Percentiles rank a stretch among this genome's conserved stretches.
These are phyloP conservation scores for Moelleriella libera DNA, from an alignment of 2,329 filamentous ascomycete species.

Conservation along the genomic window DNA sequence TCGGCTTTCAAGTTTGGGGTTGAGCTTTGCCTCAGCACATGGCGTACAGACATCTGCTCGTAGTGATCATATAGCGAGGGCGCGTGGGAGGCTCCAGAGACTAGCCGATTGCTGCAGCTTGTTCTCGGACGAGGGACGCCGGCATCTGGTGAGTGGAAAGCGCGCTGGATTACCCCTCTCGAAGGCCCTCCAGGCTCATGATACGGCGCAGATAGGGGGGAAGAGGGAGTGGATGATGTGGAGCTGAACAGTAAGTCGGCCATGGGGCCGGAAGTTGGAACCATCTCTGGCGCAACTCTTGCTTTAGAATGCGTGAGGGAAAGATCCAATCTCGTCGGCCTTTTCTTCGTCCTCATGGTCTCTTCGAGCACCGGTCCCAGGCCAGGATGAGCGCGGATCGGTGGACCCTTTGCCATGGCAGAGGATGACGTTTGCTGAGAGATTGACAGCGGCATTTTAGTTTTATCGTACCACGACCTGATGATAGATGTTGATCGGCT, in stretches of 20 bases:
- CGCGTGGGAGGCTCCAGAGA: constrained; percentile 17
- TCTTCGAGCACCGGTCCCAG: constrained; percentile 27
- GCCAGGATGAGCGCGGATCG: constrained; percentile 29
- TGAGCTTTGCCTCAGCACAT: constrained; percentile 18
- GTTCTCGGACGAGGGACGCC: constrained; percentile 11
- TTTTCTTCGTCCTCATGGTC: constrained; percentile 18
- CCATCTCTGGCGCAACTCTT: background rate
- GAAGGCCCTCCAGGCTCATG: constrained; percentile 13
- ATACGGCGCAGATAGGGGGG: constrained; percentile 13
- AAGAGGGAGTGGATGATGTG: constrained; percentile 19
- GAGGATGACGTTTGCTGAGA: constrained; percentile 45
- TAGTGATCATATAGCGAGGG: constrained; percentile 43
- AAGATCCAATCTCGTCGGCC: constrained; percentile 35
- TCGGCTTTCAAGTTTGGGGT: constrained; percentile 3
- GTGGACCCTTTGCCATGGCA: constrained; percentile 41
- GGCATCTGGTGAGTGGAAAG: constrained; percentile 11
- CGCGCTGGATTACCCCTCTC: constrained; percentile 23
- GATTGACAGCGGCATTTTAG: constrained; percentile 39
- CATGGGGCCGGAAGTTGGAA: background rate
- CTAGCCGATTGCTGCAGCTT: constrained; percentile 11
- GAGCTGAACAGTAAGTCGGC: background rate
- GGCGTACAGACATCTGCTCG: constrained; percentile 38
- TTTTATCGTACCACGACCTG: constrained; percentile 41
- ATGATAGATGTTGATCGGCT: constrained; percentile 41
- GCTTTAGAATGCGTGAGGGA: constrained; percentile 13